These are phyloP conservation scores for Malbranchea zuffiana DNA, from an alignment of 2,329 filamentous ascomycete species.

Conservation along the genomic window DNA sequence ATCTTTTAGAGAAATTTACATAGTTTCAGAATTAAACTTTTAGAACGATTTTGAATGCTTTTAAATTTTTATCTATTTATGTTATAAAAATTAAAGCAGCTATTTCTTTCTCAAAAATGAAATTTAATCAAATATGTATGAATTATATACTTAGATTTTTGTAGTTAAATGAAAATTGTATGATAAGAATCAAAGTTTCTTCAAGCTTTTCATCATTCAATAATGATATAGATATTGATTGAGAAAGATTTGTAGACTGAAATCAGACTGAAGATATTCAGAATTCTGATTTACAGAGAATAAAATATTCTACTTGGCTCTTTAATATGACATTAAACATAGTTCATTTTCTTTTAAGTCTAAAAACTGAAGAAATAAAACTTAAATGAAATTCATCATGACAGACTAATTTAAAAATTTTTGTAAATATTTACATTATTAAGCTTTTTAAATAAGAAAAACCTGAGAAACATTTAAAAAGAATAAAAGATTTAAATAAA, in stretches of 20 bases:
- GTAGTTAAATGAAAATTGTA: not conserved
- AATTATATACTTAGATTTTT: constrained; percentile 5
- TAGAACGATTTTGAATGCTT: constrained; percentile 6
- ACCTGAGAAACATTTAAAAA: no score
- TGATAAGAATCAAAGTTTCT: not conserved
- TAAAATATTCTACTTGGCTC: constrained; percentile 3
- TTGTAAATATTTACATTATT: not conserved
- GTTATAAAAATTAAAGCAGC: constrained; percentile 6
- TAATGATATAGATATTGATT: constrained; percentile 5
- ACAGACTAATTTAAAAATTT: not conserved
- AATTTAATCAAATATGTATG: constrained; percentile 3
- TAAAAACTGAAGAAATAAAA: constrained; percentile 3
- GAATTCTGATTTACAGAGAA: not conserved
- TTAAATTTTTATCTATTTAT: constrained; percentile 3
- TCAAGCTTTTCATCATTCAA: not conserved
- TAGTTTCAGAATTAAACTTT: constrained; percentile 8
- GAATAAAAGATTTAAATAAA: no score
- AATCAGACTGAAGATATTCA: constrained; percentile 2
- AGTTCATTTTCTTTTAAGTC: not conserved
- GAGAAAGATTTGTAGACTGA: constrained; percentile 4
- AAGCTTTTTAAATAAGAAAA: no score
- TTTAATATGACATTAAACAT: constrained; percentile 4
- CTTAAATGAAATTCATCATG: constrained; percentile 4
- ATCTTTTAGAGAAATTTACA: constrained; percentile 7
- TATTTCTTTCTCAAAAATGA: constrained; percentile 1